A percentile compares a stretch with the other conserved stretches of the same genome.
Evolutionary conservation across 805 yeast species (phyloP).

Genomic region (Myxozyma neotropica): DNA sequence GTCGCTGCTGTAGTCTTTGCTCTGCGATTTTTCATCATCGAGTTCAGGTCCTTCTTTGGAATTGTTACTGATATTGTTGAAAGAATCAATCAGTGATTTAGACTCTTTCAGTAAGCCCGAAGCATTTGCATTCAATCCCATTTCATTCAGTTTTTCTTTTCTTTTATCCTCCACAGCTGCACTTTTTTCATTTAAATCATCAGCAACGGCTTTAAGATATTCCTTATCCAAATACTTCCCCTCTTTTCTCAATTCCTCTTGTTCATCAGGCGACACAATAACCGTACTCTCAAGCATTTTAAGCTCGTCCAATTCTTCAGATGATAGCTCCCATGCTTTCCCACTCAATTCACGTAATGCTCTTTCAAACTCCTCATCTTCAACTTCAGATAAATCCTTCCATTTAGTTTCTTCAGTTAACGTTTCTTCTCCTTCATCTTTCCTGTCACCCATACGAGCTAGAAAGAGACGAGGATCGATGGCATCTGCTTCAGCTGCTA

Average conservation of each 20-base stretch:
- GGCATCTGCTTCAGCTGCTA: constrained; percentile 1
- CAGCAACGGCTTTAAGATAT: constrained; percentile 17
- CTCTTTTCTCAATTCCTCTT: neutral
- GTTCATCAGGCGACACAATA: constrained; percentile 7
- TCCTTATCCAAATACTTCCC: constrained; percentile 13
- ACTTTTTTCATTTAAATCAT: constrained; percentile 10
- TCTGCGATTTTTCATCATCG: too few species aligned
- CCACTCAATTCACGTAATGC: constrained; percentile 26
- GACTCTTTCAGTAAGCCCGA: constrained; percentile 1
- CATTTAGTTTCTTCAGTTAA: constrained; percentile 5
- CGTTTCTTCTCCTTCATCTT: neutral
- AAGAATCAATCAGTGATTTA: neutral
- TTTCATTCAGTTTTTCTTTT: neutral
- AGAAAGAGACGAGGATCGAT: constrained; percentile 14
- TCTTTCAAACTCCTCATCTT: constrained; percentile 27
- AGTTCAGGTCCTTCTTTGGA: too few species aligned
- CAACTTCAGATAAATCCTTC: constrained; percentile 20
- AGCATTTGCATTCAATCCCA: neutral
- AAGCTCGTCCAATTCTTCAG: constrained; percentile 28
- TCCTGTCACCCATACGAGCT: neutral
- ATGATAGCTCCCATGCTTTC: constrained; percentile 26
- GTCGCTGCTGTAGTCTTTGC: too few species aligned
- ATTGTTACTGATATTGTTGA: neutral
- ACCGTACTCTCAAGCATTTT: constrained; percentile 21
- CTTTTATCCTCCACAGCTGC: neutral